Conservation (phyloP, 2,329 filamentous ascomycete species). For the Talaromyces funiculosus region DNA sequence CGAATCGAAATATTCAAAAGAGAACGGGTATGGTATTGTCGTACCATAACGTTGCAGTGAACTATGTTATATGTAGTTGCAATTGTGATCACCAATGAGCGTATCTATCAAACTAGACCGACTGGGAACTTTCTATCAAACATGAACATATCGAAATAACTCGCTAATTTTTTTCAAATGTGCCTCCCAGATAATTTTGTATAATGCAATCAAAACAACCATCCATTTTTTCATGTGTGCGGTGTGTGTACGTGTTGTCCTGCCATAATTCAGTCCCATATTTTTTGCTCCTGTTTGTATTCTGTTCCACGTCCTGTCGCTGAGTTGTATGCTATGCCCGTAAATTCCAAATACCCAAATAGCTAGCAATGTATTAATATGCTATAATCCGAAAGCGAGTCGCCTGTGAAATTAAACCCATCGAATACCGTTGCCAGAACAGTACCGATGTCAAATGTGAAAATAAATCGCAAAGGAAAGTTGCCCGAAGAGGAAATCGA, state of each 20-base stretch:
- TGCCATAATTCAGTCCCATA: neutral
- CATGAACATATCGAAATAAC: constrained; percentile 10
- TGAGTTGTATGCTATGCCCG: neutral
- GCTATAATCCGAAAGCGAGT: constrained; percentile 2
- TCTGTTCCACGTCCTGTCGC: neutral
- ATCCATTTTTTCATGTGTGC: neutral
- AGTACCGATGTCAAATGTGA: neutral
- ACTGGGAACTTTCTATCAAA: constrained; percentile 10
- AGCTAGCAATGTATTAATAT: constrained; percentile 2
- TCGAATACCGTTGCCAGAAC: constrained; percentile 8
- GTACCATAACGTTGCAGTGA: neutral
- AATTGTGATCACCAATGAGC: neutral
- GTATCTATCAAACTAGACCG: neutral
- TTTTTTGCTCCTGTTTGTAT: neutral
- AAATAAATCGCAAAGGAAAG: neutral
- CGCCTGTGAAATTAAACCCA: neutral
- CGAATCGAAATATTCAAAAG: neutral
- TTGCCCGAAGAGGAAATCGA: constrained; percentile 1
- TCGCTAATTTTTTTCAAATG: constrained; percentile 9
- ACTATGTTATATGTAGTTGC: neutral
- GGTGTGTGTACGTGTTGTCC: neutral
- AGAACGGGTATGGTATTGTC: neutral
- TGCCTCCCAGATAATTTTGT: constrained; percentile 10
- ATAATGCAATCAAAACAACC: constrained; percentile 8
- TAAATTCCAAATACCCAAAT: neutral